Evolutionary conservation across 345 rosid genomes (phyloP).

Genomic region (Microcos paniculata): DNA sequence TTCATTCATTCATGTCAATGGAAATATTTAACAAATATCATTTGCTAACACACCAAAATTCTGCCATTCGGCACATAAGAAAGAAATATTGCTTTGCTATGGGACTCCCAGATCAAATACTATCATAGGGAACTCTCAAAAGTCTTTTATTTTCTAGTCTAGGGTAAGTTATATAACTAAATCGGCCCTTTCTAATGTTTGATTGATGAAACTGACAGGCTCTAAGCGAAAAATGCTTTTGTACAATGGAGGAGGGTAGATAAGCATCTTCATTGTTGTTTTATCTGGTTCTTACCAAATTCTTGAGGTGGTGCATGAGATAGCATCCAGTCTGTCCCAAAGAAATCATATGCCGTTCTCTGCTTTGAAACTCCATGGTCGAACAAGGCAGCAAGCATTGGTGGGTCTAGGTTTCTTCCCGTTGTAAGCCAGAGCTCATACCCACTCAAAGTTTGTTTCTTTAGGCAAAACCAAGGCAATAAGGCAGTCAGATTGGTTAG

Average conservation of each 20-base stretch:
- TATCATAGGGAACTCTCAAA: not conserved
- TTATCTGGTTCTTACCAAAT: not conserved
- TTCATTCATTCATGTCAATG: not conserved
- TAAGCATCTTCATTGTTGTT: not conserved
- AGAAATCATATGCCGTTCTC: not conserved
- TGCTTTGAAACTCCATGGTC: not conserved
- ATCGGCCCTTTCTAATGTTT: not conserved
- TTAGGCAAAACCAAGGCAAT: constrained; percentile 85
- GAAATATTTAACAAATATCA: not conserved
- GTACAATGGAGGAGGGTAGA: not conserved
- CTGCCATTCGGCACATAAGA: not conserved
- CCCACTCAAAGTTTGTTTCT: constrained; percentile 77
- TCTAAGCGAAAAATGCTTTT: not conserved
- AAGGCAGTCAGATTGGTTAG: constrained; percentile 53
- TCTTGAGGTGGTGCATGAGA: not conserved
- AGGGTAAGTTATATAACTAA: not conserved
- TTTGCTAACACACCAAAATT: not conserved
- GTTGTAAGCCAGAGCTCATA: constrained; percentile 24
- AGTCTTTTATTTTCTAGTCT: not conserved
- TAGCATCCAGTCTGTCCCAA: not conserved
- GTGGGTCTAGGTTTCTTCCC: not conserved
- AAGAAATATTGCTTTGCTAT: not conserved
- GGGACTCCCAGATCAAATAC: not conserved
- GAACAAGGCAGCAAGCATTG: not conserved
- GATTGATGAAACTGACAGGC: not conserved